Evolutionary conservation across 192 early-diverging fungal species (phyloP).

Genomic region (Coemansia sp.): DNA sequence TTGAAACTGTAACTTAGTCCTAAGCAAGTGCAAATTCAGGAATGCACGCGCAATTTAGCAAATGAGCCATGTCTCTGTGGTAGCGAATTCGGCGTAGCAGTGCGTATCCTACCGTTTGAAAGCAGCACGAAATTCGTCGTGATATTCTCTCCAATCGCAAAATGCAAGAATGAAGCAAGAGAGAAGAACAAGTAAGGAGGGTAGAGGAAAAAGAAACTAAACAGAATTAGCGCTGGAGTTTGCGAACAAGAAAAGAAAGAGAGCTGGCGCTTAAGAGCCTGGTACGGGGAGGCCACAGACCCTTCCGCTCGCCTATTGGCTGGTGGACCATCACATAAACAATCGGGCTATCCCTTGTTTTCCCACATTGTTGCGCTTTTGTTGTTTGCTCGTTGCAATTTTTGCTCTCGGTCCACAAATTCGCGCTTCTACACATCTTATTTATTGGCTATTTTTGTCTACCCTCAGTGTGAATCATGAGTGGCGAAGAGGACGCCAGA

Average conservation of each 20-base stretch:
- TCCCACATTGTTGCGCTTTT: too few species aligned
- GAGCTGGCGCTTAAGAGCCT: neutral
- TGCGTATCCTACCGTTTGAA: neutral
- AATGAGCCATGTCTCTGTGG: neutral
- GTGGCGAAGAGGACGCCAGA: neutral
- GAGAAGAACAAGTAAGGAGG: too few species aligned
- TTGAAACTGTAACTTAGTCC: neutral
- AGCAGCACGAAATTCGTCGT: too few species aligned
- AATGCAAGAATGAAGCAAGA: slow-evolving; percentile 1
- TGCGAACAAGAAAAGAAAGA: neutral
- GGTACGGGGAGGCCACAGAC: too few species aligned
- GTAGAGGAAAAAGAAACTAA: too few species aligned
- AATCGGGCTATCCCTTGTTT: neutral
- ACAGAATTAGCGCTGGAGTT: too few species aligned
- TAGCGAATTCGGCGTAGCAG: neutral
- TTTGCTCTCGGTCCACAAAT: too few species aligned
- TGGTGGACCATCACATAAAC: neutral
- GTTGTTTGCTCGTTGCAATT: too few species aligned
- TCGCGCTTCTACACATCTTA: neutral
- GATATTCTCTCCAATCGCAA: too few species aligned
- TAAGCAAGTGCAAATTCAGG: neutral
- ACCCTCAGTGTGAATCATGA: neutral
- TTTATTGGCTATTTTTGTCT: neutral
- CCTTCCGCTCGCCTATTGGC: slow-evolving; percentile 6
- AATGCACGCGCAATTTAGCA: neutral